Evolutionary conservation across 2,329 filamentous ascomycete genomes (phyloP), one percentile per base, ranked within the genome.

Genomic region (Exophiala sp.): DNA sequence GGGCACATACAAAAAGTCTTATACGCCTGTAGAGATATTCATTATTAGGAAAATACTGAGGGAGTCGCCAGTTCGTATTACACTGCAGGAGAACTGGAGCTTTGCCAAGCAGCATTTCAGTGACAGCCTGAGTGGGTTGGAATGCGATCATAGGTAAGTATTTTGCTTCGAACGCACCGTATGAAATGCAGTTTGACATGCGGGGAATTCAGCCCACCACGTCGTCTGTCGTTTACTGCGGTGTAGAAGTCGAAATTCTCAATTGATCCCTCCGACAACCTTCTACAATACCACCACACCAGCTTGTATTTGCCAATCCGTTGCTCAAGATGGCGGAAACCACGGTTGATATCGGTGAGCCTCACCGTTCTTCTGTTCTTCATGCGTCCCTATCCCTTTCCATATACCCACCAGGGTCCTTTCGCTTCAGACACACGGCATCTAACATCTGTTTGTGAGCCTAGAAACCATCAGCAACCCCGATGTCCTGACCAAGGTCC

Each of bases 401-500:
- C 19, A 13, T 38, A 13, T n/a, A n/a, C n/a, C n/a, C n/a, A n/a
- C 30, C 21, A 23, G 30, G 3, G 22, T 24, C 10, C 11, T 29
- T 9, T 16, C 41, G 5, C 6, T 22, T 41, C 59, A 95, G 95
- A 70, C 90, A 94, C 76, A 80, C 86, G 62, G 82, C 96, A 70
- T 87, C 83, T 71, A 93, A 94, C 77, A 88, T 87, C 56, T 37
- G 34, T 18, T 37, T 19, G 34, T 37, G 14, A 16, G 9, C 18
- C 16, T 37, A 37, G 34, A 37, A 37, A 37, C 18, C 11, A 37
- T 37, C 34, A 37, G 34, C 34, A 37, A 37, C 34, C 34, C 34
- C 34, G 87, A 94, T 70, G 96, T 89, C 64, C 80, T 98, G 64
- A 97, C 93, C 74, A 98, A 97, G 56, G 34, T 52, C 18, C 21